Evolutionary conservation across 768 basidiomycete species (phyloP), one percentile per base, ranked within the genome.

Genomic region (Pleurotus djamor): DNA sequence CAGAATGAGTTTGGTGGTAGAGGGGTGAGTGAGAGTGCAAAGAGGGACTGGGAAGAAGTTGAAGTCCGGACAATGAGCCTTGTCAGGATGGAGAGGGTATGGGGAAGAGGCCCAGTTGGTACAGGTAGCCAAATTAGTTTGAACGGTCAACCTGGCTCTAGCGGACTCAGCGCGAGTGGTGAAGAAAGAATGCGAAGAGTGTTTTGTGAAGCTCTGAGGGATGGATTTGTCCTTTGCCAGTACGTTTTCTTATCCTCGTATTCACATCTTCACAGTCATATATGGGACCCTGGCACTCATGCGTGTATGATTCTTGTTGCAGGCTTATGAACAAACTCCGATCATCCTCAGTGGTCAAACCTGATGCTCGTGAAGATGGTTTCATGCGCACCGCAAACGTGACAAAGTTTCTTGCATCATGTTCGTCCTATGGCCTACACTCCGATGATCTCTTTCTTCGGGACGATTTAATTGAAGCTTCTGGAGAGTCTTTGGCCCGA

Each of bases 211-310:
- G 86, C 90, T 0, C 69, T 96, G 58, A 75, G 85, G 65, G 94
- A 96, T 74, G 94, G 94, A 1, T 89, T 87, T 70, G 83, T 96
- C 17, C 80, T 96, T 21, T 95, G 94, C 85, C 88, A 92, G 94
- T 96, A 68, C 76, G 94, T 86, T 63, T 58, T 48, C 54, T 43
- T 52, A 59, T 16, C 50, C 21, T 52, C 63, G 44, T 68, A 58
- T 60, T 47, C 66, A 48, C 65, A 61, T 56, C 51, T 45, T 34
- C 57, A 44, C 59, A 36, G 34, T 10, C n/a, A 37, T 12, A 10
- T 34, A 37, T 44, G 32, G 43, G 28, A 5, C 58, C 28, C 54
- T 52, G 56, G 60, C 65, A 41, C 64, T 56, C 35, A 51, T 56
- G 14, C 45, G 13, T 47, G 45, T 7, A 47, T 47, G 38, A 56